These are phyloP conservation scores for Cladosporium austrohemisphaericum DNA, from an alignment of 2,329 filamentous ascomycete species.

Conservation along the genomic window DNA sequence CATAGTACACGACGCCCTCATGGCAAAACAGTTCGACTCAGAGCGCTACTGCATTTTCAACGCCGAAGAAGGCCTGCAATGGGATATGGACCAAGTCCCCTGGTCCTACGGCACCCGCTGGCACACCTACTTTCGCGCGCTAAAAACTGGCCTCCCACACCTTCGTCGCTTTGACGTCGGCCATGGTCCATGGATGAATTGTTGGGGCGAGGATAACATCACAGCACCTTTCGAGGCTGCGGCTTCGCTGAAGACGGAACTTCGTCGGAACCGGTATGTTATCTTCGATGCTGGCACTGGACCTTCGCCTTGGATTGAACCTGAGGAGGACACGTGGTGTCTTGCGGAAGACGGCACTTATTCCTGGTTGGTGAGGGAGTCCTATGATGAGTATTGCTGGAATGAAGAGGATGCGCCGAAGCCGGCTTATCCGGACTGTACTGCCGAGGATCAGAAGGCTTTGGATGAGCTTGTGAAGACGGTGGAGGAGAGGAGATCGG, in stretches of 20 bases:
- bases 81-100: not conserved
- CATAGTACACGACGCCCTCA: not conserved
- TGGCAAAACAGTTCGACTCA: not conserved
- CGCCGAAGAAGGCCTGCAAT: not conserved
- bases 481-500: not conserved
- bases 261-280: not conserved
- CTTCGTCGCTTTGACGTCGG: conserved; percentile 16
- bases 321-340: no score
- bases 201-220: not conserved
- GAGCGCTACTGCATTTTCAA: not conserved
- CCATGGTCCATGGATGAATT: not conserved
- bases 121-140: conserved; percentile 12
- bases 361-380: not conserved
- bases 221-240: not conserved
- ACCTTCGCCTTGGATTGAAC: not conserved
- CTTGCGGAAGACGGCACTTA: no score
- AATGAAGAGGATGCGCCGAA: not conserved
- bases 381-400: not conserved
- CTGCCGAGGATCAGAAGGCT: conserved; percentile 8
- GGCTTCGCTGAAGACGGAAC: not conserved
- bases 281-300: not conserved
- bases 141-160: conserved; percentile 3
- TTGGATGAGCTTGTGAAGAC: not conserved
- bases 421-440: conserved; percentile 9
- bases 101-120: conserved; percentile 16